Evolutionary conservation across 2,329 filamentous ascomycete genomes (phyloP).

Genomic region (Hirsutella rhossiliensis): DNA sequence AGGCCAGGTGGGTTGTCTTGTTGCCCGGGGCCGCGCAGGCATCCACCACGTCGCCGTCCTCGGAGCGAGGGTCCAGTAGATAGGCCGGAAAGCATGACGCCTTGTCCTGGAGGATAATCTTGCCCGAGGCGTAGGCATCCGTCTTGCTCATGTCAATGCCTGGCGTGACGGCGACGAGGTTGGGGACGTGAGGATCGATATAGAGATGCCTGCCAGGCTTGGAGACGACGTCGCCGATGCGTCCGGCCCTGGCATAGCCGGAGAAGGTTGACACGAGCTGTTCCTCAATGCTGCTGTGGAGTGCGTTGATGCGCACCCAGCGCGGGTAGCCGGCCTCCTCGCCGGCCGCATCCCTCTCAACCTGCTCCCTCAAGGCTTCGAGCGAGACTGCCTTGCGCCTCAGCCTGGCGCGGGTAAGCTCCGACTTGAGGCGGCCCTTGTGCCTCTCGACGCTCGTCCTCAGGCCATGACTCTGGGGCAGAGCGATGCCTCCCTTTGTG

Average conservation of each 20-base stretch:
- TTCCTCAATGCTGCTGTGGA: conserved; percentile 57
- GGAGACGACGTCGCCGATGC: conserved; percentile 43
- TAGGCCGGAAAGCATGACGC: conserved; percentile 95
- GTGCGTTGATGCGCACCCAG: conserved; percentile 80
- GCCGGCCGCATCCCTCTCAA: conserved; percentile 38
- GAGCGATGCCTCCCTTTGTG: conserved; percentile 68
- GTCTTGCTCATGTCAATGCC: conserved; percentile 60
- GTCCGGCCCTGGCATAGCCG: conserved; percentile 42
- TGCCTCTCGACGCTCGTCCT: conserved; percentile 66
- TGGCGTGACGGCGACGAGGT: conserved; percentile 68
- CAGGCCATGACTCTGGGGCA: conserved; percentile 68
- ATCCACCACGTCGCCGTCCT: conserved; percentile 73
- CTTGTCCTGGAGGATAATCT: conserved; percentile 88
- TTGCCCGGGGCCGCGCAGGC: conserved; percentile 92
- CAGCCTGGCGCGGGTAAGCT: conserved; percentile 71
- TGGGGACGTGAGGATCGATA: conserved; percentile 72
- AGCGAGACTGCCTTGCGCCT: conserved; percentile 57
- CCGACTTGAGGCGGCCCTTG: conserved; percentile 67
- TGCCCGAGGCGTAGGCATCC: conserved; percentile 60
- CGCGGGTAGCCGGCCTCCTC: conserved; percentile 57
- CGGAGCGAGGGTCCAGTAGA: conserved; percentile 55
- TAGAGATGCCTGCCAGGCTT: conserved; percentile 41
- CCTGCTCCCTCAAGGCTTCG: conserved; percentile 48
- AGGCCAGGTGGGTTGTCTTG: conserved; percentile 89
- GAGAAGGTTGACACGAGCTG: conserved; percentile 68